Evolutionary conservation across 2,329 filamentous ascomycete species (phyloP), one percentile per base, ranked within the genome.

Genomic region (Decorospora gaudefroyi): DNA sequence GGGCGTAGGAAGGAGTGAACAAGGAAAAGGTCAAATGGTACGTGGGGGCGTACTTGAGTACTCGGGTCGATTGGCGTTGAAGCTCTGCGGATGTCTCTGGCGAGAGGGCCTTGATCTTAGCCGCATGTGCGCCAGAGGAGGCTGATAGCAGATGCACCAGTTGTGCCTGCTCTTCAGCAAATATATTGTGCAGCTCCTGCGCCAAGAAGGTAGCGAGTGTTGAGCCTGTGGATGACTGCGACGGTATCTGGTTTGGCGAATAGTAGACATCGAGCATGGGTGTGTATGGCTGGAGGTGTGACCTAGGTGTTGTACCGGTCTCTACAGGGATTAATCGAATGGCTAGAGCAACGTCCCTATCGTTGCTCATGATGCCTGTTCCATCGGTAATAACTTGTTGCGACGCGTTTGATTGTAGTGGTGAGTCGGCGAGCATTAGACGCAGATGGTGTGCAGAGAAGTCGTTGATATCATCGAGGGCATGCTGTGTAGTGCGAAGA

Each of bases 1-100:
- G 93, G 0, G 77, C 70, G 1, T 86, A 80, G 1, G 84, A 84
- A 9, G 87, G 86, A 0, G 90, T 93, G 67, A 99, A 97, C 3
- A 99, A 78, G 0, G 93, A 99, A 65, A 99, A 96, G 0, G 91
- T 96, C 18, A 99, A 76, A 66, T 99, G 93, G 67, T 97, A 99
- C 0, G 89, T 95, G 10, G 91, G 85, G 3, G 93, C 87, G 67
- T 96, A 95, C 67, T 92, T 95, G 63, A 97, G 81, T 0, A 90
- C 90, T 36, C 90, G 81, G 2, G 88, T 93, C 23, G 88, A 88
- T 49, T 90, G 87, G 42, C 77, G 76, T 48, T 78, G 77, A 19
- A 85, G 79, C 77, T 86, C 60, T 73, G 80, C 57, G 6, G 57
- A 55, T 11, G 61, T 61, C 26, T 74, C 71, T n/a, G 65, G 57